Evolutionary conservation across 169 alveolate species (phyloP).

Genomic region (Blepharisma undulans): DNA sequence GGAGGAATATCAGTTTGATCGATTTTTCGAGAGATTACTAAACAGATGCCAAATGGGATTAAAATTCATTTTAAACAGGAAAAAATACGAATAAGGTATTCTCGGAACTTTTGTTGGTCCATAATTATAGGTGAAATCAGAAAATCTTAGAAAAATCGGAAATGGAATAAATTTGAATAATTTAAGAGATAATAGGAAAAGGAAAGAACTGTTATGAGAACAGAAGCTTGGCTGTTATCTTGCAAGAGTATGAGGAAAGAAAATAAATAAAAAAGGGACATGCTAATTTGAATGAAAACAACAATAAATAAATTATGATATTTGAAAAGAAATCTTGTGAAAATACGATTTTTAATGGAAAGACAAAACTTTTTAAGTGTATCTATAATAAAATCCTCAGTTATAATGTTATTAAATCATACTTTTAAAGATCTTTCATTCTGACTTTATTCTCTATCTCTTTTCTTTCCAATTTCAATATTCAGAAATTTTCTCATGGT

Average conservation of each 20-base stretch:
- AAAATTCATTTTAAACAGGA: not conserved
- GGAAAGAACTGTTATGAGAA: not conserved
- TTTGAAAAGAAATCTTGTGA: no score
- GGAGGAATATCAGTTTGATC: constrained; percentile 11
- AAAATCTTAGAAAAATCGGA: not conserved
- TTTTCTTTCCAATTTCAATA: not conserved
- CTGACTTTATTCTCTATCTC: not conserved
- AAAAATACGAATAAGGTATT: not conserved
- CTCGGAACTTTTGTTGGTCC: not conserved
- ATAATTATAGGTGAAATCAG: not conserved
- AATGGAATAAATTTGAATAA: not conserved
- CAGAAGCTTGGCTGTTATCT: not conserved
- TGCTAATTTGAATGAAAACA: not conserved
- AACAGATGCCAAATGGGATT: not conserved
- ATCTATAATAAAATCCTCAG: not conserved
- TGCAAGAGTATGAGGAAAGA: not conserved
- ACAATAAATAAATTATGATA: not conserved
- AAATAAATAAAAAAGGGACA: not conserved
- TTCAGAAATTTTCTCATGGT: not conserved
- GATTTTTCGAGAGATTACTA: not conserved
- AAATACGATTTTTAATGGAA: not conserved
- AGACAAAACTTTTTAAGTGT: not conserved
- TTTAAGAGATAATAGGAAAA: not conserved
- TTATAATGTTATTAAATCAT: no score
- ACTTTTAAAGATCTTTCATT: not conserved